phyloP scores from a whole-genome alignment of 257 asterid species.

The Ophiorrhiza pumila region DNA sequence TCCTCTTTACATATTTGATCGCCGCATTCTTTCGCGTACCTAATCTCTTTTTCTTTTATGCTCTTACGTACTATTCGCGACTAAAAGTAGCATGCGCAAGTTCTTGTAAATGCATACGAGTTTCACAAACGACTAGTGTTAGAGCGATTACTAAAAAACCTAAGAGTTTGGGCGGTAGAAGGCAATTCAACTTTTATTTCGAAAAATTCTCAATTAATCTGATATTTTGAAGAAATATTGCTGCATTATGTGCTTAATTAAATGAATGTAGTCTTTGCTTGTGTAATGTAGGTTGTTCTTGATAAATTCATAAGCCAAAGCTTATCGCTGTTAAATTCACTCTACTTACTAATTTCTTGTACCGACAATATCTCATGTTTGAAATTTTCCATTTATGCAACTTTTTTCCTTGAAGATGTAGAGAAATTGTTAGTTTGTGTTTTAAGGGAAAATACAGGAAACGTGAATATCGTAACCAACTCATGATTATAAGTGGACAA shows the following conservation, averaged over 20 bases:
- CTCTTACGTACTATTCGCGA: neutral
- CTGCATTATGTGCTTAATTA: neutral
- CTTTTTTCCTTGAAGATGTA: neutral
- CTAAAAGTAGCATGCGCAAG: neutral
- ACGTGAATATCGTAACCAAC: neutral
- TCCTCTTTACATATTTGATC: constrained; percentile 85
- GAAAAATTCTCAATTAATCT: neutral
- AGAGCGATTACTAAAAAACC: neutral
- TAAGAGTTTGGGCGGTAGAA: neutral
- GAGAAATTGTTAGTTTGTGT: neutral
- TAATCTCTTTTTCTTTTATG: neutral
- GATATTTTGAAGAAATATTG: neutral
- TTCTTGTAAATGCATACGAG: neutral
- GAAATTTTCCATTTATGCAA: neutral
- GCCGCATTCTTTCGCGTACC: constrained; percentile 72
- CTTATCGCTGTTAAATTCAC: neutral
- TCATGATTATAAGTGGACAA: neutral
- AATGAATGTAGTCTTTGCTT: neutral
- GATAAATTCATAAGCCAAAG: no score
- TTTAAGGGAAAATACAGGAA: neutral
- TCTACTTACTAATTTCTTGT: neutral
- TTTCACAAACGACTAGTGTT: neutral
- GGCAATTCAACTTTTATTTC: neutral
- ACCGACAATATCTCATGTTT: neutral
- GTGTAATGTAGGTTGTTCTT: neutral